phyloP scores from a whole-genome alignment of 169 alveolate genomes.

The Cryptosporidium xiaoi region DNA sequence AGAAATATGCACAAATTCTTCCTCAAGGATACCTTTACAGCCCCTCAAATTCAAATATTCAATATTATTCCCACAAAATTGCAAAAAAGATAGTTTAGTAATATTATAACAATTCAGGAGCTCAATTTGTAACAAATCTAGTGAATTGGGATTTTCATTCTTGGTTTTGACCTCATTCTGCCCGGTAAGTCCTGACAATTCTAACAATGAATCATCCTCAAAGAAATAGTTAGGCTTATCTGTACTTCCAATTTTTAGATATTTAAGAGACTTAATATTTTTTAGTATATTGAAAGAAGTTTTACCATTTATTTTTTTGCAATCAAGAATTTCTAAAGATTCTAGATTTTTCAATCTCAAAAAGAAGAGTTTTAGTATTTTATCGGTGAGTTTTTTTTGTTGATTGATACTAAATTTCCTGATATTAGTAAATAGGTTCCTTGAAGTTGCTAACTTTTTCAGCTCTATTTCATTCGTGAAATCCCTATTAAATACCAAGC shows the following conservation, averaged over 20 bases:
- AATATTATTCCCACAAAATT: background rate
- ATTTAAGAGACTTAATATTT: slow-evolving; percentile 18
- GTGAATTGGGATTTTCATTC: background rate
- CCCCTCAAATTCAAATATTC: slow-evolving; percentile 59
- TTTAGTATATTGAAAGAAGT: background rate
- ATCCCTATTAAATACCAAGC: background rate
- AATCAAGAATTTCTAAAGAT: slow-evolving; percentile 47
- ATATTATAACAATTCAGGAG: slow-evolving; percentile 6
- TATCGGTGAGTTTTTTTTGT: slow-evolving; percentile 18
- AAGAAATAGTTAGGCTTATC: slow-evolving; percentile 11
- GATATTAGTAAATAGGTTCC: background rate
- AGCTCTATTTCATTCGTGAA: slow-evolving; percentile 18
- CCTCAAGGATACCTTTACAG: slow-evolving; percentile 10
- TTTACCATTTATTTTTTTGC: slow-evolving; percentile 21
- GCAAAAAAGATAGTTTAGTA: slow-evolving; percentile 25
- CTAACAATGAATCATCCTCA: slow-evolving; percentile 16
- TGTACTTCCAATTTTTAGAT: slow-evolving; percentile 14
- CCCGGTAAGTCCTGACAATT: background rate
- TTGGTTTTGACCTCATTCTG: background rate
- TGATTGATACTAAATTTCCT: background rate
- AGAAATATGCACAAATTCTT: slow-evolving; percentile 19
- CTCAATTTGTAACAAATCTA: slow-evolving; percentile 12
- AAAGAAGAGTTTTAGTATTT: slow-evolving; percentile 2
- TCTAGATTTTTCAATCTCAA: slow-evolving; percentile 38
- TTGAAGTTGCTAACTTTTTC: slow-evolving; percentile 1